Percentiles rank a stretch among this genome's conserved stretches.
Evolutionary conservation across 495 filamentous ascomycete species (phyloP).

Genomic region (Penicillium paradoxum): DNA sequence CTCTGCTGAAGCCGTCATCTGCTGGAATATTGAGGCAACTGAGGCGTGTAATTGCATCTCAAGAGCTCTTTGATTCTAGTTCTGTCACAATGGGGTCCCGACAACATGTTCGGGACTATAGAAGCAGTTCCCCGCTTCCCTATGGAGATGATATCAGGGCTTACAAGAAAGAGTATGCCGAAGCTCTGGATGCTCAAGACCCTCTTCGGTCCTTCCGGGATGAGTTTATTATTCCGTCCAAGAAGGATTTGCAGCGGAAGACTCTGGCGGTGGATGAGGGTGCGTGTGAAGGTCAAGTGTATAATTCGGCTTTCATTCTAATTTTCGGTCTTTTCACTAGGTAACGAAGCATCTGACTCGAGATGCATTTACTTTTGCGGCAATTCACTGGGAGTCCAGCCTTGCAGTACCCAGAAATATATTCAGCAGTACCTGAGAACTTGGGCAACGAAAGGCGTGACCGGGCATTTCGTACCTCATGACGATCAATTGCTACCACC

Average conservation of each 20-base stretch:
- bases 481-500: constrained; percentile 67
- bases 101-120: constrained; percentile 28
- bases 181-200: constrained; percentile 64
- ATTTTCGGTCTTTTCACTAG: background rate
- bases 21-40: background rate
- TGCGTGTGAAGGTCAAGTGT: constrained; percentile 10
- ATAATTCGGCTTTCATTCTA: background rate
- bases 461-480: constrained; percentile 85
- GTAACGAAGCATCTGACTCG: constrained; percentile 31
- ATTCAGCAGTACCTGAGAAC: constrained; percentile 74
- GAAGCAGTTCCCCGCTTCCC: constrained; percentile 28
- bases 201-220: constrained; percentile 58
- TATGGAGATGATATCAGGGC: constrained; percentile 39
- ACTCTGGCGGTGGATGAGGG: constrained; percentile 42
- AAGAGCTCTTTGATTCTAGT: background rate
- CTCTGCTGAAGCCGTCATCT: background rate
- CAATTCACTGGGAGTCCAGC: constrained; percentile 94
- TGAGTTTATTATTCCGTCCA: constrained; percentile 84
- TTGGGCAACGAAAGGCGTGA: constrained; percentile 92
- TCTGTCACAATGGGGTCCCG: constrained; percentile 23
- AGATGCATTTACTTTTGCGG: constrained; percentile 84
- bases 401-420: constrained; percentile 61
- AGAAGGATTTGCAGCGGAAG: constrained; percentile 67
- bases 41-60: background rate
- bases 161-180: constrained; percentile 52